Base-by-base conservation (phyloP, 2,329 filamentous ascomycete genomes). In the Phyllosticta ampelicida region DNA sequence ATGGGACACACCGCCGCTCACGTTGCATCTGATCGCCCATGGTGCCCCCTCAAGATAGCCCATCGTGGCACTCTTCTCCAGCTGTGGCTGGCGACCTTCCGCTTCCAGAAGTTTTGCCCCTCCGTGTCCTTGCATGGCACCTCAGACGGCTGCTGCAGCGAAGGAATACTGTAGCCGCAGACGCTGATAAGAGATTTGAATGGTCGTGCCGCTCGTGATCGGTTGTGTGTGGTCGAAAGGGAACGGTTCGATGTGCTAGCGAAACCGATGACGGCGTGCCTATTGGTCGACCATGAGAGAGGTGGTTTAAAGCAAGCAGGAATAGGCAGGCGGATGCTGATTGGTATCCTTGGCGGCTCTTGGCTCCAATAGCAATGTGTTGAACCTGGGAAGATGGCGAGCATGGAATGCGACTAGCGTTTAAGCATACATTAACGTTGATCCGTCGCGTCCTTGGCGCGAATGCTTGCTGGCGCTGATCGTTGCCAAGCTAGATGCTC, bases 321-420 rank as follows among this genome's bases (percentile, higher is more conserved):
- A 58, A 58, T 36, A 58, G 55, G 55, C 52, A 58, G 55, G 55
- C 55, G 23, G 51, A 53, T 23, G 53, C 50, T 18, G 30, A 26
- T 23, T 48, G 30, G 55, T 26, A 36, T 49, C 28, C 55, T 58
- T 58, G 55, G 55, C 55, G 21, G 23, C 18, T 26, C 55, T 58
- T 58, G 55, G 55, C 55, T 58, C 23, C 16, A 21, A 51, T 53
- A 51, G 55, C 51, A 51, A 51, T 51, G n/a, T 44, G 36, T 16
- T 44, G 16, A 30, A 23, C 30, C 21, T 58, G 50, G 51, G 50
- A 26, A 49, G 49, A 8, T 53, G 55, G 21, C 30, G n/a, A 49
- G 20, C 48, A 10, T 20, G 49, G n/a, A 44, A 44, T 28, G 18
- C 50, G 55, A 53, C 55, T 48, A 58, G 55, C 16, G 49, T n/a